These are phyloP conservation scores for Pseudisothecium myosuroides DNA, from an alignment of 225 moss, liverwort and hornwort genomes.

Conservation along the genomic window DNA sequence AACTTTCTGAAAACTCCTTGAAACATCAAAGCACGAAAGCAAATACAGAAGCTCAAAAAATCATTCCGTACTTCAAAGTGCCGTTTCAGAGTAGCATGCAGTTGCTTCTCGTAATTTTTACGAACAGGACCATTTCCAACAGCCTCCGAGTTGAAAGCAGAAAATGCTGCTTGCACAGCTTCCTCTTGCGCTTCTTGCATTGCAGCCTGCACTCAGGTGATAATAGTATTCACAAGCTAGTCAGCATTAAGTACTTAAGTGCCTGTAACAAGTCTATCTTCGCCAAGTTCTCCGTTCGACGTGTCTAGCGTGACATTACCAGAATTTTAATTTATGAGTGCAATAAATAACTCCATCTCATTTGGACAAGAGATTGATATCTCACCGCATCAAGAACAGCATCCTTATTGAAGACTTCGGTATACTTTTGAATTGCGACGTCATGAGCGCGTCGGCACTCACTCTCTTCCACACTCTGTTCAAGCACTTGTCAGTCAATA, in stretches of 20 bases:
- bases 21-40: neutral
- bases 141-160: constrained; percentile 64
- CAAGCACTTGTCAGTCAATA: neutral
- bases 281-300: neutral
- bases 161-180: constrained; percentile 57
- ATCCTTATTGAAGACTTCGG: constrained; percentile 44
- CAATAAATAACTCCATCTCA: neutral
- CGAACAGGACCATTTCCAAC: constrained; percentile 70
- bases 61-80: constrained; percentile 43
- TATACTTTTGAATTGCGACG: constrained; percentile 54
- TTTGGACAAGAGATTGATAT: neutral
- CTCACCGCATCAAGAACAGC: constrained; percentile 59
- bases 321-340: neutral
- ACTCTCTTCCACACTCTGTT: constrained; percentile 92
- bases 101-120: constrained; percentile 66
- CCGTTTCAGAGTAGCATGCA: constrained; percentile 57
- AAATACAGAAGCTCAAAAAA: neutral
- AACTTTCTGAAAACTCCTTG: too few relatives aligned
- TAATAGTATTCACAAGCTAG: neutral
- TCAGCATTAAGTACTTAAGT: neutral
- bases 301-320: neutral
- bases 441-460: constrained; percentile 93
- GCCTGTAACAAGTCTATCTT: neutral
- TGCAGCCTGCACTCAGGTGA: constrained; percentile 22
- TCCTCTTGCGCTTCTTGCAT: constrained; percentile 71